These are phyloP conservation scores for Carex kokanica DNA, from an alignment of 176 grass and related monocot species.

Conservation along the genomic window DNA sequence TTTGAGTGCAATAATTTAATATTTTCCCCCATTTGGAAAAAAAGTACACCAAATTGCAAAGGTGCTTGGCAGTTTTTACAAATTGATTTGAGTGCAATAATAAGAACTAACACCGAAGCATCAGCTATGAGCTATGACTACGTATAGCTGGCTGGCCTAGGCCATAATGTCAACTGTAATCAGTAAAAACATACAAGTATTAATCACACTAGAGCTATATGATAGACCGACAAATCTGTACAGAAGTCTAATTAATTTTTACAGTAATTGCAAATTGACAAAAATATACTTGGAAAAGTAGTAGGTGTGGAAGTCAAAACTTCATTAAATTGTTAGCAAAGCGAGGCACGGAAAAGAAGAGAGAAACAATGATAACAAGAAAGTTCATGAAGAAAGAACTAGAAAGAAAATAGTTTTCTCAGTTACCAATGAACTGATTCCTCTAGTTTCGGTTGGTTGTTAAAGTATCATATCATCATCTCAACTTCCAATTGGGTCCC, in stretches of 20 bases:
- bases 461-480: background rate
- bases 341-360: slow-evolving; percentile 6
- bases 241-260: background rate
- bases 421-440: slow-evolving; percentile 6
- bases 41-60: background rate
- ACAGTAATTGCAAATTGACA: background rate
- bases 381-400: background rate
- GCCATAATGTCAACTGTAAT: slow-evolving; percentile 10
- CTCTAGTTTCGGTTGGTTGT: slow-evolving; percentile 21
- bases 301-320: slow-evolving; percentile 17
- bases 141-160: background rate
- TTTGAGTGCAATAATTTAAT: background rate
- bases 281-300: slow-evolving; percentile 18
- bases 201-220: no score
- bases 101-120: background rate
- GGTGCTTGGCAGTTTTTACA: background rate
- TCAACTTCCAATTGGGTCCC: slow-evolving; percentile 19
- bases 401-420: background rate
- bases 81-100: no score
- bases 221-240: background rate
- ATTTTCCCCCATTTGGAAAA: no score
- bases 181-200: no score
- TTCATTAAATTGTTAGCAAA: slow-evolving; percentile 28
- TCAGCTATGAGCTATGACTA: background rate
- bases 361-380: background rate